A percentile compares a stretch with the other conserved stretches of the same genome.
Conservation (phyloP, 805 yeast genomes). For the Wickerhamiella kurtzmanii region DNA sequence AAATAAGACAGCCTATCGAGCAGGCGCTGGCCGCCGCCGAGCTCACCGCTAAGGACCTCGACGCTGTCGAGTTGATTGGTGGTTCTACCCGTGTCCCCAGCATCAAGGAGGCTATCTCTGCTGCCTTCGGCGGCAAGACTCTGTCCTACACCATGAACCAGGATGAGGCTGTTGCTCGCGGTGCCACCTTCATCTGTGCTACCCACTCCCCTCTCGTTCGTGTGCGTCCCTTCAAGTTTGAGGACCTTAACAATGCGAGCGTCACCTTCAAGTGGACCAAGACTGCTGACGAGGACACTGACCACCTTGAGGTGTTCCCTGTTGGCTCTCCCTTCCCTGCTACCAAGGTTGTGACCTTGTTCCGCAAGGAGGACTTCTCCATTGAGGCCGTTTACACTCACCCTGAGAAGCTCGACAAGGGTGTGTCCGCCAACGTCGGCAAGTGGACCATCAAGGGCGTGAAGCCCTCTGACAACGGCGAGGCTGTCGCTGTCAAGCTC, state of each 20-base stretch:
- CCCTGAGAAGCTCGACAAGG: conserved; percentile 56
- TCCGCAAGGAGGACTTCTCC: conserved; percentile 79
- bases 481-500: conserved; percentile 72
- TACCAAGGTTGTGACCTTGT: conserved; percentile 87
- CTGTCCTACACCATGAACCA: conserved; percentile 92
- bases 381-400: conserved; percentile 77
- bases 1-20: conserved; percentile 67
- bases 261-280: conserved; percentile 94
- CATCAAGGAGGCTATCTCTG: conserved; percentile 66
- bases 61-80: conserved; percentile 90
- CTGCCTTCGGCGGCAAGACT: conserved; percentile 69
- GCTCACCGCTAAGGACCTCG: conserved; percentile 57
- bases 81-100: conserved; percentile 97
- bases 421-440: conserved; percentile 52
- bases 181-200: conserved; percentile 98
- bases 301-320: conserved; percentile 93
- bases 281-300: conserved; percentile 78
- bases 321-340: conserved; percentile 85
- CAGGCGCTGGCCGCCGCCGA: conserved; percentile 72
- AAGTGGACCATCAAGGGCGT: conserved; percentile 83
- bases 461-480: conserved; percentile 43
- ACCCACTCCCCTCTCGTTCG: conserved; percentile 97
- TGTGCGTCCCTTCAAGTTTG: conserved; percentile 97
- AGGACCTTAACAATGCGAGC: conserved; percentile 82
- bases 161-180: conserved; percentile 98